Base-by-base conservation (phyloP, 106 monocot genomes). In the Dioscorea zingiberensis region DNA sequence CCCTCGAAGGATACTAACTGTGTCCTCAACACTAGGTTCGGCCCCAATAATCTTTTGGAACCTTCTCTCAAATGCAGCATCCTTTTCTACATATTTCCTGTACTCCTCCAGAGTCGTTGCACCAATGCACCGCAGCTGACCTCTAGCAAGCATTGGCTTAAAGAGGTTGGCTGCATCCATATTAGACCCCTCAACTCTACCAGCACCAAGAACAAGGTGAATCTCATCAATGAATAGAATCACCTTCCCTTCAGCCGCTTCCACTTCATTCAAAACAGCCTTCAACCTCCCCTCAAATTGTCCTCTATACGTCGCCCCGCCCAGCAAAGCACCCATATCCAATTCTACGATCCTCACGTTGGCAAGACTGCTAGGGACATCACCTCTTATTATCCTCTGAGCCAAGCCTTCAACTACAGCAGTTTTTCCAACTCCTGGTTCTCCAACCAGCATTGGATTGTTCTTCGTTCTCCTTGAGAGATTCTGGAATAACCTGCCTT, bases 391-490 rank as follows among this genome's bases (percentile, higher is more conserved):
- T 19, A 89, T 76, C 32, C 89, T 61, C 71, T 89, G 89, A 1
- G 89, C 85, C 12, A 89, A 64, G 15, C 89, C 89, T 47, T 89
- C 89, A 1, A 89, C 84, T 1, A 89, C 81, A 0, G 89, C 84
- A 0, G 89, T 89, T 67, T 84, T 85, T 3, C 89, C 89, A 4
- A 89, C 89, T 0, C 89, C 89, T 2, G 89, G 89, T 65, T 89
- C 89, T 15, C 89, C 89, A 14, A 89, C 79, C 21, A 89, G 72
- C 0, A 89, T 82, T 0, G 82, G 81, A 62, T 85, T 89, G 71
- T 78, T 89, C 76, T 89, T 89, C 5, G 85, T 89, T 26, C 73
- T 55, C 51, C 84, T 66, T 1, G 85, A 84, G 3, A 88, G 57
- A 27, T 73, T 84, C 21, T 81, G 59, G 18, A n/a, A 84, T 44